Conservation (phyloP, 1,139 yeast genomes). For the Insectozyma bohioensis region DNA sequence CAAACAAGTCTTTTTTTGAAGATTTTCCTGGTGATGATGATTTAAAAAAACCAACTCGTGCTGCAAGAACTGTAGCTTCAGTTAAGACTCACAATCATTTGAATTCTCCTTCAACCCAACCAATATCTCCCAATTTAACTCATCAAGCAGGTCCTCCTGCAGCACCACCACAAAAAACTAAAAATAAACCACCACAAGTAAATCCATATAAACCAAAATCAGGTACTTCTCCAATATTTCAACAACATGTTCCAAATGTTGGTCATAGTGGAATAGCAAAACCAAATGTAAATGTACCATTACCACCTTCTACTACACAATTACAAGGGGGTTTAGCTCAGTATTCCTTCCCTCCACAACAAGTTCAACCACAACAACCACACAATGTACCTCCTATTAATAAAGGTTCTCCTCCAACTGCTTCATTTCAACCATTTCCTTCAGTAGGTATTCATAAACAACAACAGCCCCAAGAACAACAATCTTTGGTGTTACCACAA, state of each 20-base stretch:
- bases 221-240: slow-evolving; percentile 16
- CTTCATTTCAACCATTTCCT: slow-evolving; percentile 1
- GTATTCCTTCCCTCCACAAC: slow-evolving; percentile 8
- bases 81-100: slow-evolving; percentile 16
- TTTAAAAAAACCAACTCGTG: slow-evolving; percentile 26
- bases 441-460: slow-evolving; percentile 4
- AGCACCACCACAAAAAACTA: slow-evolving; percentile 12
- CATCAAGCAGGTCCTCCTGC: slow-evolving; percentile 5
- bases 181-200: slow-evolving; percentile 16
- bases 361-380: slow-evolving; percentile 5
- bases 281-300: slow-evolving; percentile 18
- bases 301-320: slow-evolving; percentile 7
- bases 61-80: slow-evolving; percentile 33
- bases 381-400: not conserved
- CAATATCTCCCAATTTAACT: not conserved
- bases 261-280: slow-evolving; percentile 16
- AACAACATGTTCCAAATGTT: slow-evolving; percentile 12
- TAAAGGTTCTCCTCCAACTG: slow-evolving; percentile 1
- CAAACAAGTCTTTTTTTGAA: slow-evolving; percentile 50
- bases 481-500: slow-evolving; percentile 3
- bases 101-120: slow-evolving; percentile 8
- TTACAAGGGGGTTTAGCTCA: too few relatives aligned
- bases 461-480: slow-evolving; percentile 3
- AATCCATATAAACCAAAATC: slow-evolving; percentile 18
- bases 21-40: slow-evolving; percentile 47